These are phyloP conservation scores for Didymella arachidicola DNA, from an alignment of 2,329 filamentous ascomycete species.

Conservation along the genomic window DNA sequence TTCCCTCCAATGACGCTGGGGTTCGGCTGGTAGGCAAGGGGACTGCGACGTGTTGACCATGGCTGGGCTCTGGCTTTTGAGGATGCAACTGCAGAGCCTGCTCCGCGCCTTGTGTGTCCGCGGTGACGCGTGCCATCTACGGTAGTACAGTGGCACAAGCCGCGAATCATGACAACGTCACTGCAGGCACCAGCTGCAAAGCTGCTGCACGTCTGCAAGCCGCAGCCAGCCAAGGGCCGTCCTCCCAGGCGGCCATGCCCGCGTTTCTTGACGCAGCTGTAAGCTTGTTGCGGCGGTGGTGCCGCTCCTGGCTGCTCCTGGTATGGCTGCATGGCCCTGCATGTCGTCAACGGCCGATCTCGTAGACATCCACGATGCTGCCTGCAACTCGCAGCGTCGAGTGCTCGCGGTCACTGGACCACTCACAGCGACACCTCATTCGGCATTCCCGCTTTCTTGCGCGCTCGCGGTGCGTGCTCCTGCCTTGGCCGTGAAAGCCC, in stretches of 20 bases:
- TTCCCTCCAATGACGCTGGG: constrained; percentile 2
- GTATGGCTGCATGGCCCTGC: constrained; percentile 17
- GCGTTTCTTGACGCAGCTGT: constrained; percentile 10
- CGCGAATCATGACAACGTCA: constrained; percentile 13
- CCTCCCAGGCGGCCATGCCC: not conserved
- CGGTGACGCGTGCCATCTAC: not conserved
- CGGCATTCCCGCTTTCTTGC: constrained; percentile 11
- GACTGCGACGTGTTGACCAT: not conserved
- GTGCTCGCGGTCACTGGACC: constrained; percentile 12
- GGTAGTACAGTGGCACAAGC: not conserved
- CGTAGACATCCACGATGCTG: constrained; percentile 17
- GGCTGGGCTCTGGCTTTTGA: not conserved
- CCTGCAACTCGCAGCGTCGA: constrained; percentile 13
- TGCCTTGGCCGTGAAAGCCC: constrained; percentile 15
- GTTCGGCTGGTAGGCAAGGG: not conserved
- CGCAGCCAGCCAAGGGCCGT: not conserved
- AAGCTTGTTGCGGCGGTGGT: constrained; percentile 12
- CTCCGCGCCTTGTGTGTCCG: not conserved
- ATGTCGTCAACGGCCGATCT: constrained; percentile 20
- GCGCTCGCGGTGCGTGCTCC: constrained; percentile 17
- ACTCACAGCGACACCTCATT: constrained; percentile 7
- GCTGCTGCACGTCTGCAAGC: not conserved
- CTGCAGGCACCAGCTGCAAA: constrained; percentile 2
- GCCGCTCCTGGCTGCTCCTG: constrained; percentile 1
- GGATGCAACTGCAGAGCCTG: not conserved